A percentile compares a stretch with the other conserved stretches of the same genome.
These are phyloP conservation scores for Oxyria digyna DNA, from an alignment of 148 eudicot genomes.

Conservation along the genomic window DNA sequence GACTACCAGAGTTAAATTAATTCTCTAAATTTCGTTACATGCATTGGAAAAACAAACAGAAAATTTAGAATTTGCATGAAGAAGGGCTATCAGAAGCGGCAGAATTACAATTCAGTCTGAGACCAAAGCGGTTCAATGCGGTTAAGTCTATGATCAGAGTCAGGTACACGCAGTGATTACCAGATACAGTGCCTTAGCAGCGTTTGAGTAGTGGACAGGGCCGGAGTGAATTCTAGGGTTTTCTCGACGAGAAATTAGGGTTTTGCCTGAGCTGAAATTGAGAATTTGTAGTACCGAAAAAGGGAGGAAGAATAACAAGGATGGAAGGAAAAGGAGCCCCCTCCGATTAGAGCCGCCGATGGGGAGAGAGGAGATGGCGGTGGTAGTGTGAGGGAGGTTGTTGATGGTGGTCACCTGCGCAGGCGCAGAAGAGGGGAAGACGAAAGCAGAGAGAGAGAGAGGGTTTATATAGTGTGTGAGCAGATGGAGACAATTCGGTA, in stretches of 20 bases:
- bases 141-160: not conserved
- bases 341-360: not conserved
- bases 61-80: not conserved
- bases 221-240: not conserved
- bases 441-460: not conserved
- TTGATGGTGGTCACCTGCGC: not conserved
- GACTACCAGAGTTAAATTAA: not conserved
- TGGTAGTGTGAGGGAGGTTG: not conserved
- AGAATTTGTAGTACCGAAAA: not conserved
- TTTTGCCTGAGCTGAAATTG: not conserved
- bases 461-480: not conserved
- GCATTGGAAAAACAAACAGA: not conserved
- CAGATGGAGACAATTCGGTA: slow-evolving; percentile 1
- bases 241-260: not conserved
- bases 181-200: not conserved
- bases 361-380: not conserved
- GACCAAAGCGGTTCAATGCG: not conserved
- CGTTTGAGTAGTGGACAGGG: not conserved
- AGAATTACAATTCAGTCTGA: not conserved
- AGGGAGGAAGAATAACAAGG: not conserved
- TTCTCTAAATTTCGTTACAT: not conserved
- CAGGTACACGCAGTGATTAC: not conserved
- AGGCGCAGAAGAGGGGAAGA: no score
- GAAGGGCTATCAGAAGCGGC: not conserved
- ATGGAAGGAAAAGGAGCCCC: not conserved